Evolutionary conservation across 352 stramenopile species (phyloP).

Genomic region (Thalassiosira hispida): DNA sequence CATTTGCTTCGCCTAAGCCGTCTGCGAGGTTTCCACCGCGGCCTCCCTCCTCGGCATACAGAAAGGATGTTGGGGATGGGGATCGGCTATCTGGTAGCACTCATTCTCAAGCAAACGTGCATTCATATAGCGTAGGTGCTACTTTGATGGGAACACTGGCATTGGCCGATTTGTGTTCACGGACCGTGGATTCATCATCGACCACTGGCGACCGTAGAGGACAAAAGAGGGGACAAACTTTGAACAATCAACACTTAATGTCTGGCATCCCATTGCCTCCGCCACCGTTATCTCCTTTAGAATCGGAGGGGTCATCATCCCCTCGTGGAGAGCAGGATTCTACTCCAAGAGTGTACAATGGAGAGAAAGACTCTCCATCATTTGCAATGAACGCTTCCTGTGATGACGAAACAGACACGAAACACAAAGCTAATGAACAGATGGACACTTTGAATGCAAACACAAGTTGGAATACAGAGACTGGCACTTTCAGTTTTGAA

Average conservation of each 20-base stretch:
- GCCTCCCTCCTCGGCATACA: conserved; percentile 25
- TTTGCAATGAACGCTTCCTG: conserved; percentile 25
- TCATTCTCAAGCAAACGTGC: not conserved
- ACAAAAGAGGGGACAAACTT: conserved; percentile 8
- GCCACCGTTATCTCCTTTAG: conserved; percentile 33
- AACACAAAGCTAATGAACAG: conserved; percentile 3
- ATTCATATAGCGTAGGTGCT: conserved; percentile 44
- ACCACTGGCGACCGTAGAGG: not conserved
- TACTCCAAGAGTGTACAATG: conserved; percentile 28
- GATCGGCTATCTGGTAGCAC: not conserved
- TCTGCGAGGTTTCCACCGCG: conserved; percentile 40
- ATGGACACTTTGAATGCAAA: conserved; percentile 15
- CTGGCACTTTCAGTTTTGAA: conserved; percentile 23
- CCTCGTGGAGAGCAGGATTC: conserved; percentile 12
- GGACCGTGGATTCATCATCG: conserved; percentile 50
- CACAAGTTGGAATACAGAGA: conserved; percentile 21
- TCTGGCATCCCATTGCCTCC: conserved; percentile 15
- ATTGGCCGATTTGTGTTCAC: conserved; percentile 65
- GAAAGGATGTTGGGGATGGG: conserved; percentile 19
- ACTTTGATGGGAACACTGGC: conserved; percentile 56
- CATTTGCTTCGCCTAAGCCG: conserved; percentile 28
- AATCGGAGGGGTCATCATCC: conserved; percentile 30
- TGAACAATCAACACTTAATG: conserved; percentile 9
- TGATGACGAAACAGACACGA: conserved; percentile 6
- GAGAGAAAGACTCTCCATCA: conserved; percentile 18